These are phyloP conservation scores for Rhizopus sp. DNA, from an alignment of 371 early-diverging fungal species.

Conservation along the genomic window DNA sequence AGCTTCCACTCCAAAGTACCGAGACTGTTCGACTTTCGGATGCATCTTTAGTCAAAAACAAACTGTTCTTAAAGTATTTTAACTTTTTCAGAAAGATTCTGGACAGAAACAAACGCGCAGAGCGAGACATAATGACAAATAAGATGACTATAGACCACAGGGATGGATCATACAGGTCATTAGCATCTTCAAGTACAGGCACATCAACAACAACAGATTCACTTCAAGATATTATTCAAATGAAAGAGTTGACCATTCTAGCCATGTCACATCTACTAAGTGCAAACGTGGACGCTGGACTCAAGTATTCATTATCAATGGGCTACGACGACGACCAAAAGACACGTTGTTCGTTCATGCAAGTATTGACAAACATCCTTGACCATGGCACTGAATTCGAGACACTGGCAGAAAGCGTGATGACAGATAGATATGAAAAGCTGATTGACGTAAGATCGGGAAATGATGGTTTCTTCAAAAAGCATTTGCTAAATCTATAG, in stretches of 20 bases:
- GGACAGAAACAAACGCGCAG: conserved; percentile 73
- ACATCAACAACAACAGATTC: background rate
- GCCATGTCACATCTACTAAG: conserved; percentile 87
- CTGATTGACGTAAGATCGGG: conserved; percentile 62
- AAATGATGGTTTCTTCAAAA: background rate
- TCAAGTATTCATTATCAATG: conserved; percentile 85
- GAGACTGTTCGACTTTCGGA: conserved; percentile 63
- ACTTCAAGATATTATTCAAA: conserved; percentile 57
- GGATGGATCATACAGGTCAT: conserved; percentile 5
- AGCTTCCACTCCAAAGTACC: conserved; percentile 81
- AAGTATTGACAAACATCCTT: conserved; percentile 88
- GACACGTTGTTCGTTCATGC: conserved; percentile 87
- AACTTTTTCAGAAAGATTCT: conserved; percentile 83
- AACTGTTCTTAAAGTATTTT: conserved; percentile 83
- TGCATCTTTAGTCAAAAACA: conserved; percentile 63
- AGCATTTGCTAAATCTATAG: background rate
- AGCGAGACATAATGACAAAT: conserved; percentile 23
- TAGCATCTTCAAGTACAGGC: background rate
- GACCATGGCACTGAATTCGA: conserved; percentile 87
- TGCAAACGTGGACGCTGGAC: conserved; percentile 88
- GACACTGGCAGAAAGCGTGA: conserved; percentile 74
- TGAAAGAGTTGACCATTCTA: conserved; percentile 83
- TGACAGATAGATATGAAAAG: conserved; percentile 74
- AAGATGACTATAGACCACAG: background rate
- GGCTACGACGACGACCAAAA: conserved; percentile 91